Evolutionary conservation across 805 yeast genomes (phyloP).

Genomic region (Starmerella kuoi): DNA sequence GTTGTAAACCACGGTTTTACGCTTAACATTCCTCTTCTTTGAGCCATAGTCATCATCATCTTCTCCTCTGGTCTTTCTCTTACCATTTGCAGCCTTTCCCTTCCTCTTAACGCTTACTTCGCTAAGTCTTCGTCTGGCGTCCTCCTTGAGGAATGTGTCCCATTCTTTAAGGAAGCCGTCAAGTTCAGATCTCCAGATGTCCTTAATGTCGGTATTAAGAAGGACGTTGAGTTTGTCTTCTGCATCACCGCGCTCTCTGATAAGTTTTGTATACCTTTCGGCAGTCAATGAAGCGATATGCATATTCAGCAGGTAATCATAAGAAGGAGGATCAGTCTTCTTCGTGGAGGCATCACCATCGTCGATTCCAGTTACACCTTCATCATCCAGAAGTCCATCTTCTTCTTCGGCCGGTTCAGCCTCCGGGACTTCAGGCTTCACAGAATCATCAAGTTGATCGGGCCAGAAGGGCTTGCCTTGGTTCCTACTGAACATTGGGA

Average conservation of each 20-base stretch:
- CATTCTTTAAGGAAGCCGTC: conserved; percentile 59
- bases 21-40: conserved; percentile 3
- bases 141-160: conserved; percentile 54
- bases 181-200: conserved; percentile 75
- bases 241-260: conserved; percentile 58
- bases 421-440: conserved; percentile 31
- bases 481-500: conserved; percentile 55
- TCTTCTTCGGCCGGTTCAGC: conserved; percentile 23
- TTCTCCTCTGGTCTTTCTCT: conserved; percentile 17
- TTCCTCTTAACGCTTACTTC: conserved; percentile 31
- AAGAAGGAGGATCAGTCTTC: conserved; percentile 40
- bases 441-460: conserved; percentile 21
- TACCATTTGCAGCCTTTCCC: conserved; percentile 30
- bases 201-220: conserved; percentile 63
- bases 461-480: conserved; percentile 51
- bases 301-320: conserved; percentile 85
- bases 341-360: conserved; percentile 22
- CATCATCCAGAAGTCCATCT: conserved; percentile 33
- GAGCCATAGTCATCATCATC: conserved; percentile 29
- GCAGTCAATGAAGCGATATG: conserved; percentile 84
- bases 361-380: conserved; percentile 11
- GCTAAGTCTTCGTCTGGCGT: conserved; percentile 45
- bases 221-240: conserved; percentile 58
- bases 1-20: conserved; percentile 10
- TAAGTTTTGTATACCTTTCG: conserved; percentile 72